These are phyloP conservation scores for Brassica nigra DNA, from an alignment of 345 rosid genomes.

Conservation along the genomic window DNA sequence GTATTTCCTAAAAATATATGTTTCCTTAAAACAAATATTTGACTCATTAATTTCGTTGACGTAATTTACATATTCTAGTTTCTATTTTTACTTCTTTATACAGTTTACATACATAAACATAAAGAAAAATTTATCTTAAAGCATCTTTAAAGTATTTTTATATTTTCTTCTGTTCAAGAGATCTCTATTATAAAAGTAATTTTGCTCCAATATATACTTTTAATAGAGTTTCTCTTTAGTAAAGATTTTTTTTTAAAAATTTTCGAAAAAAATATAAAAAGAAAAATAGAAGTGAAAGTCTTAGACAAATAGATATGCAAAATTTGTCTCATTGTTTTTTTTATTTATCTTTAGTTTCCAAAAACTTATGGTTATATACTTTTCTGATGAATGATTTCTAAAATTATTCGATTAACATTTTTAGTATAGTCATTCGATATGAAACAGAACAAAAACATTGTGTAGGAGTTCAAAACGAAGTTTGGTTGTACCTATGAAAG, in stretches of 20 bases:
- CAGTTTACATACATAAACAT: neutral
- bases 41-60: neutral
- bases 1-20: neutral
- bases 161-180: too few species aligned
- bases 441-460: neutral
- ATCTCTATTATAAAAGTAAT: too few species aligned
- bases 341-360: neutral
- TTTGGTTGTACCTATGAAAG: constrained; percentile 19
- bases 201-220: too few species aligned
- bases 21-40: neutral
- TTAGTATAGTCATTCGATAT: neutral
- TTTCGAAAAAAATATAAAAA: too few species aligned
- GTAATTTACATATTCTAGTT: neutral
- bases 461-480: constrained; percentile 5
- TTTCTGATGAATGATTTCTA: neutral
- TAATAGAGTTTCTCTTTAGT: too few species aligned
- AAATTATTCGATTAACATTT: neutral
- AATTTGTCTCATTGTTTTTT: neutral
- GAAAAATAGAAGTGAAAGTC: too few species aligned
- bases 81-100: neutral
- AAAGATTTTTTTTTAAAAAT: too few species aligned
- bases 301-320: neutral
- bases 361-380: neutral
- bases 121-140: neutral
- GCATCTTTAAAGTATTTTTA: too few species aligned